Conservation (phyloP, 2,329 filamentous ascomycete species). For the Ilyonectria destructans region DNA sequence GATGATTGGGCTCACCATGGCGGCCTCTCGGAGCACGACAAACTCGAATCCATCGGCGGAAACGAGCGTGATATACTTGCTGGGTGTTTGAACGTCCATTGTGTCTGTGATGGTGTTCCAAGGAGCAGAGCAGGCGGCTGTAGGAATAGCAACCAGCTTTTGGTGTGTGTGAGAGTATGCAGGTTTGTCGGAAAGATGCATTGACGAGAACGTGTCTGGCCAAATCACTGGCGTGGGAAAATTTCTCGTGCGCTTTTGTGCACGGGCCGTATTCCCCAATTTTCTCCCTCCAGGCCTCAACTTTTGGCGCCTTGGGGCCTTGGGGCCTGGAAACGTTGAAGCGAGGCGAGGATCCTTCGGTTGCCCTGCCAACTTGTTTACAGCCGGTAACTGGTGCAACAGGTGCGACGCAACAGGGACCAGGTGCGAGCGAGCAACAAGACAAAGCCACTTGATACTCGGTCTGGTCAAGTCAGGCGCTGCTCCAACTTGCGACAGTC, state of each 20-base stretch:
- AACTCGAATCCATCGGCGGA: conserved; percentile 85
- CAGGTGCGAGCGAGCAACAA: conserved; percentile 33
- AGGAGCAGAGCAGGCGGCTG: conserved; percentile 28
- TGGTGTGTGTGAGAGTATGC: conserved; percentile 30
- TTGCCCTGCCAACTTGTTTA: conserved; percentile 57
- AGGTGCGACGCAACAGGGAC: conserved; percentile 42
- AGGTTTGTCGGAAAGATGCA: conserved; percentile 34
- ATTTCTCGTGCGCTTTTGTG: conserved; percentile 41
- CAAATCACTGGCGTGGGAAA: conserved; percentile 37
- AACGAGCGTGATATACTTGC: conserved; percentile 84
- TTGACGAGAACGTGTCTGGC: conserved; percentile 33
- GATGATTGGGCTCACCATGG: conserved; percentile 80
- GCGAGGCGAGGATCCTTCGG: conserved; percentile 31
- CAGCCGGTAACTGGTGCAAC: conserved; percentile 49
- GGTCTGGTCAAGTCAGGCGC: conserved; percentile 30
- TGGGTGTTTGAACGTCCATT: conserved; percentile 53
- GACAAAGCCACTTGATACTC: conserved; percentile 42
- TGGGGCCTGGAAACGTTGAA: conserved; percentile 3
- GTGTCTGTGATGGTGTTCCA: conserved; percentile 5
- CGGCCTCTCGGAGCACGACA: conserved; percentile 80
- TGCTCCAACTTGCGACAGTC: conserved; percentile 33
- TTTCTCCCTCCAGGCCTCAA: conserved; percentile 26
- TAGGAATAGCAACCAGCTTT: conserved; percentile 19
- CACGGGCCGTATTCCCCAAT: conserved; percentile 44
- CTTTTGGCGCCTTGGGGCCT: conserved; percentile 22